phyloP scores from a whole-genome alignment of 257 asterid species.

The Datura wrightii region DNA sequence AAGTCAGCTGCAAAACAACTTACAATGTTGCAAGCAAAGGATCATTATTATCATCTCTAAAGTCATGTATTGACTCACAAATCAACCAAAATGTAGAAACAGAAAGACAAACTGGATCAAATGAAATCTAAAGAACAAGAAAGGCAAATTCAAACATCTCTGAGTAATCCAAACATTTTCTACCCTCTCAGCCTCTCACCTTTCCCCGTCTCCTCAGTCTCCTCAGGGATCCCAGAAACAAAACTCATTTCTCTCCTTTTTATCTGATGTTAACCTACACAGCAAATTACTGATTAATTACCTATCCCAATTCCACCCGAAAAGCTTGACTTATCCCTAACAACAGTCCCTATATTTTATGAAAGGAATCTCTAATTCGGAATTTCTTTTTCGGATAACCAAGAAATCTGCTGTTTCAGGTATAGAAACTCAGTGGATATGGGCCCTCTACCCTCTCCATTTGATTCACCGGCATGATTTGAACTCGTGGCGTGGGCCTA shows the following conservation, averaged over 20 bases:
- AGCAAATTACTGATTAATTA: not conserved
- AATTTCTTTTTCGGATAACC: not conserved
- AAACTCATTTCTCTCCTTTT: not conserved
- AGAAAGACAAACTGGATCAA: not conserved
- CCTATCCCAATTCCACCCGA: not conserved
- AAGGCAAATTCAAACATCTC: not conserved
- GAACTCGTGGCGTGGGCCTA: not conserved
- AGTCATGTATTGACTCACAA: not conserved
- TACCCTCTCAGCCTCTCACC: not conserved
- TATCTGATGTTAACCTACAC: not conserved
- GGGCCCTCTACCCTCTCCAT: not conserved
- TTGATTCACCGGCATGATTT: not conserved
- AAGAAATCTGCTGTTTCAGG: not conserved
- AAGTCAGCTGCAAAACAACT: constrained; percentile 16
- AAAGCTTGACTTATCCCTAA: constrained; percentile 9
- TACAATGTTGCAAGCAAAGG: constrained; percentile 1
- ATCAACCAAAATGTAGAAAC: not conserved
- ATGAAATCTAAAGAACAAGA: constrained; percentile 12
- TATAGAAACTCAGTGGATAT: not conserved
- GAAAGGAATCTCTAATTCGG: not conserved
- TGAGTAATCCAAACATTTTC: not conserved
- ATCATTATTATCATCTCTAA: constrained; percentile 20
- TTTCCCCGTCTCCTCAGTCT: not conserved
- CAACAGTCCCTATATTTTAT: not conserved
- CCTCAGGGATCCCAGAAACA: constrained; percentile 6